Conservation (phyloP, 805 yeast genomes). For the Debaryomyces hansenii region DNA sequence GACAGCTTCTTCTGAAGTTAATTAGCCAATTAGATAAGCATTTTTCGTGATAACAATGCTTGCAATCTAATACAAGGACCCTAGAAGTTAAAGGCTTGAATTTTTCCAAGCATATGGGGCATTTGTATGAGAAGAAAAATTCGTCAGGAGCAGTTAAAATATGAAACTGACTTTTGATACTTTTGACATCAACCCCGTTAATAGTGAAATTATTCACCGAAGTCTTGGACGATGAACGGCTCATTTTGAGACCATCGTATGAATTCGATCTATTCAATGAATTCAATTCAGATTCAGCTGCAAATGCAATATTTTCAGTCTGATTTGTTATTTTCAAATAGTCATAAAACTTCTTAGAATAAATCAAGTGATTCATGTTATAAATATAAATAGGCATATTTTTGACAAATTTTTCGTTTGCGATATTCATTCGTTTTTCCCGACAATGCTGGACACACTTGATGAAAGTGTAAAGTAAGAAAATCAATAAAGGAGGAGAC, state of each 20-base stretch:
- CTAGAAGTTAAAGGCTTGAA: constrained; percentile 46
- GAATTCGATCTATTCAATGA: neutral
- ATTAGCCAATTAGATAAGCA: constrained; percentile 64
- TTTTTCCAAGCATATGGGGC: constrained; percentile 60
- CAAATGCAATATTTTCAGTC: constrained; percentile 10
- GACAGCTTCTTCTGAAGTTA: constrained; percentile 53
- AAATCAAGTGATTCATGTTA: constrained; percentile 34
- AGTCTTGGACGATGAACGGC: constrained; percentile 17
- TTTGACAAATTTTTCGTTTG: constrained; percentile 33
- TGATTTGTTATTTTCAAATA: constrained; percentile 36
- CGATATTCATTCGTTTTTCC: constrained; percentile 23
- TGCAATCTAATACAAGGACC: constrained; percentile 57
- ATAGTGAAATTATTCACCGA: constrained; percentile 38
- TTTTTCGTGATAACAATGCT: constrained; percentile 58
- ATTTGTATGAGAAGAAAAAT: constrained; percentile 48
- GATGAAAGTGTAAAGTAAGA: constrained; percentile 32
- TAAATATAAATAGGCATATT: constrained; percentile 39
- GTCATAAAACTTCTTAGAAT: constrained; percentile 20
- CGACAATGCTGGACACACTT: constrained; percentile 28
- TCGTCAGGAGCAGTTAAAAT: constrained; percentile 29
- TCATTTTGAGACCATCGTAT: constrained; percentile 5
- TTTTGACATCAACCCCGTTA: constrained; percentile 40
- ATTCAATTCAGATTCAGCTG: constrained; percentile 1
- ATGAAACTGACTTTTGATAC: constrained; percentile 14
- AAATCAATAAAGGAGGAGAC: constrained; percentile 41